Percentiles rank a stretch among this genome's conserved stretches.
phyloP scores from a whole-genome alignment of 768 basidiomycete species.

The Podaxis rugospora region DNA sequence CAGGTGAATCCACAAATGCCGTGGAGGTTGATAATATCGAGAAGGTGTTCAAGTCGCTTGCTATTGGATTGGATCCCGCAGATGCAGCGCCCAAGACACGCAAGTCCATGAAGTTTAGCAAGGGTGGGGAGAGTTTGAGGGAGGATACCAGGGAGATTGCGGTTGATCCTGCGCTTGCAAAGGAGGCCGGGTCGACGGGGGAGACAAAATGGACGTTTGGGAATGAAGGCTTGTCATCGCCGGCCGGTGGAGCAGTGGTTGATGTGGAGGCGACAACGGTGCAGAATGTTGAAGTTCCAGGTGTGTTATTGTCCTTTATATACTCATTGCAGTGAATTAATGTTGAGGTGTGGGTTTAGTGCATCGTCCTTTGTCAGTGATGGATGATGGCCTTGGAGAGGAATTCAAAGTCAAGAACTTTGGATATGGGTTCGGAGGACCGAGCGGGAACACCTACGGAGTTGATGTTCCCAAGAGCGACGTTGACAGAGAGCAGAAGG shows the following conservation, averaged over 20 bases:
- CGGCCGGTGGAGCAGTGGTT: neutral
- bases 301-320: neutral
- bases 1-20: neutral
- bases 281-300: neutral
- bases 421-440: constrained; percentile 59
- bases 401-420: constrained; percentile 56
- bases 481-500: constrained; percentile 5
- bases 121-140: neutral
- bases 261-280: neutral
- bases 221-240: constrained; percentile 26
- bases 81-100: constrained; percentile 8
- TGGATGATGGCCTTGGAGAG: constrained; percentile 17
- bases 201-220: constrained; percentile 55
- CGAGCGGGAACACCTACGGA: constrained; percentile 32
- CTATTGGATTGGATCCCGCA: constrained; percentile 36
- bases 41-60: constrained; percentile 33
- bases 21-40: constrained; percentile 13
- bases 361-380: neutral
- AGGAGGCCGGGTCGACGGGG: neutral
- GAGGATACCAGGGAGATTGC: constrained; percentile 9
- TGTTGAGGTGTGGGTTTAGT: neutral
- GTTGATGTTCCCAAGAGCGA: constrained; percentile 22
- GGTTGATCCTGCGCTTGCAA: constrained; percentile 7
- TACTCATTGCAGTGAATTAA: neutral
- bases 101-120: neutral